Base-by-base conservation (phyloP, 805 yeast genomes). In the Candida verbasci region DNA sequence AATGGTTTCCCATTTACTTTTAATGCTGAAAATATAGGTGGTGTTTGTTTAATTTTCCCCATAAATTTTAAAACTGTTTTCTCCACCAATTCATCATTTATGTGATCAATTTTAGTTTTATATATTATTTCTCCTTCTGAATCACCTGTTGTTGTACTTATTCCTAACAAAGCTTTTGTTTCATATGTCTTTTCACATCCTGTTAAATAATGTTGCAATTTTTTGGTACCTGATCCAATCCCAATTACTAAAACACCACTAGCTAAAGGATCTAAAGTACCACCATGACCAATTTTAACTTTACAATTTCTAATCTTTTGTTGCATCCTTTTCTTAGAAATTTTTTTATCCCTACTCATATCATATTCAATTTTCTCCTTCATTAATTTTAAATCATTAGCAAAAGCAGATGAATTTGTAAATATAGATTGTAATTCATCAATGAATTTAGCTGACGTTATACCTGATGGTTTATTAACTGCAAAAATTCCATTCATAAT, bases 211-310 rank as follows among this genome's bases (percentile, higher is more conserved):
- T 74, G 67, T 38, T 78, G 82, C 29, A 93, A 65, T 53, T 74
- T 67, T 56, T 91, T 94, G 2, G 99, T 93, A 3, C 98, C 98
- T 1, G 69, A 44, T 5, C 96, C 96, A n/a, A 93, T 76, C 4
- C 98, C 99, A 38, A 93, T 70, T 2, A 94, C 91, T 28, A 86
- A 58, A 1, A 91, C 89, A 9, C 99, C 99, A n/a, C 88, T 80
- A 0, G 99, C 99, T 29, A 86, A 61, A 0, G 97, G 97, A 52
- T 93, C 99, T 25, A 93, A 66, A 0, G 99, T 93, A 8, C 99
- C 99, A 14, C 98, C 99, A 58, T 93, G 99, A 1, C 99, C 99
- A 69, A 91, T 82, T 52, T 93, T 93, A 23, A 89, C 79, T 48
- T 80, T 80, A 24, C 40, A 30, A 3, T 74, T 64, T 17, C 71